phyloP scores from a whole-genome alignment of 2,329 filamentous ascomycete species.

The Aspergillus calidoustus region DNA sequence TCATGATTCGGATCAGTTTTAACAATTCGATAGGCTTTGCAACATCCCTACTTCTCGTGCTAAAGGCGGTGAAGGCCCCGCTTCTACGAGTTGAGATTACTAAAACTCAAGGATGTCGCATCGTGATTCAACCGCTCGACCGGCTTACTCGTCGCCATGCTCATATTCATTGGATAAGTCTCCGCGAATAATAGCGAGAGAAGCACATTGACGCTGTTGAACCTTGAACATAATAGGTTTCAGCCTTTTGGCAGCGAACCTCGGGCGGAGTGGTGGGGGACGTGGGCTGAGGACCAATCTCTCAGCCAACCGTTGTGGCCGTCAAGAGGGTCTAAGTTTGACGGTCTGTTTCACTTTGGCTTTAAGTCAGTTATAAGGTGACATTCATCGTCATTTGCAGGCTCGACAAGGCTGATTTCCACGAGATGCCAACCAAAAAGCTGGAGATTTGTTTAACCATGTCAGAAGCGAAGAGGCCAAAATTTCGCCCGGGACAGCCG shows the following conservation, averaged over 20 bases:
- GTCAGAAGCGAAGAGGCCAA: not conserved
- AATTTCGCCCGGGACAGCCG: not conserved
- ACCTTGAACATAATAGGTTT: constrained; percentile 13
- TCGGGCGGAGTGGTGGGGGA: not conserved
- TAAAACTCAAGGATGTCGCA: not conserved
- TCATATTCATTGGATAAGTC: not conserved
- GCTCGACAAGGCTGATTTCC: constrained; percentile 9
- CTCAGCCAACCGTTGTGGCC: constrained; percentile 1
- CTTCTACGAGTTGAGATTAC: not conserved
- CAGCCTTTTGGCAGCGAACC: constrained; percentile 14
- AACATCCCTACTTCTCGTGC: constrained; percentile 43
- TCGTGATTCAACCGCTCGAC: not conserved
- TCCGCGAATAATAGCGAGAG: not conserved
- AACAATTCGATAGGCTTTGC: constrained; percentile 36
- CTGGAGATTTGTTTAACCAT: not conserved
- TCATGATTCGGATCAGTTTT: not conserved
- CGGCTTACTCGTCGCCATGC: not conserved
- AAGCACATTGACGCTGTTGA: not conserved
- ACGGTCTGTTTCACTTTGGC: constrained; percentile 15
- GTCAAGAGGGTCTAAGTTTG: constrained; percentile 8
- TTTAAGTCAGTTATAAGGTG: constrained; percentile 1
- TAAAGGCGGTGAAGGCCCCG: not conserved
- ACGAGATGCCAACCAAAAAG: not conserved
- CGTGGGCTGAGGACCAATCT: not conserved
- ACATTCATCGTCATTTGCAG: not conserved